These are phyloP conservation scores for Stromatinia cepivora DNA, from an alignment of 2,329 filamentous ascomycete species.

Conservation along the genomic window DNA sequence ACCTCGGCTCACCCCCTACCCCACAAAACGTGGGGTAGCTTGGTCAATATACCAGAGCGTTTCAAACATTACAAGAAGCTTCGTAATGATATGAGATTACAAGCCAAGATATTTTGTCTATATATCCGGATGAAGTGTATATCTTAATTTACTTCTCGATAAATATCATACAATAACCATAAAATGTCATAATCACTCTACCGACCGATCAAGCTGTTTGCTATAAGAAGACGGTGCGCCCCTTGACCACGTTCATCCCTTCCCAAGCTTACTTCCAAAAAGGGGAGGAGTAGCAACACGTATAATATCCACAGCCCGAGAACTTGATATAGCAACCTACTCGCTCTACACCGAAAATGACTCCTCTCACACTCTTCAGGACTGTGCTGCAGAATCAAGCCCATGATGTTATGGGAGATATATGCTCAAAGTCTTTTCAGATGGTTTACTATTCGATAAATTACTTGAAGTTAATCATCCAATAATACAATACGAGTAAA, in stretches of 20 bases:
- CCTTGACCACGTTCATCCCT: neutral
- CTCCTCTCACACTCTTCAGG: conserved; percentile 52
- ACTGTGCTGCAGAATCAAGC: too few relatives aligned
- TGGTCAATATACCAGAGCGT: neutral
- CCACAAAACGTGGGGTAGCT: conserved; percentile 4
- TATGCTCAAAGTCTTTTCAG: too few relatives aligned
- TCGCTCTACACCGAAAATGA: conserved; percentile 57
- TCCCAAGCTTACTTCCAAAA: conserved; percentile 5
- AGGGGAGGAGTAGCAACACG: conserved; percentile 66
- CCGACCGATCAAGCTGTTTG: conserved; percentile 47
- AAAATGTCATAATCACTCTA: neutral
- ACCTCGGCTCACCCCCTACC: conserved; percentile 16
- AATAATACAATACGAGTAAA: neutral
- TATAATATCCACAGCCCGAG: conserved; percentile 59
- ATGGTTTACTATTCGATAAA: too few relatives aligned
- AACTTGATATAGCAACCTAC: conserved; percentile 57
- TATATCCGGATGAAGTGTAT: neutral
- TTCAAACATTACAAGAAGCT: neutral
- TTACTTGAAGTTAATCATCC: too few relatives aligned
- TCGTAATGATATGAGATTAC: neutral
- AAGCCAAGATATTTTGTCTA: neutral
- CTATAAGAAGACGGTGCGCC: too few relatives aligned
- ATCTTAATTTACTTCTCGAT: neutral
- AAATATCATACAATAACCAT: too few relatives aligned
- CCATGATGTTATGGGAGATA: too few relatives aligned